phyloP scores from a whole-genome alignment of 2,329 filamentous ascomycete species.

The Beauveria varroae region DNA sequence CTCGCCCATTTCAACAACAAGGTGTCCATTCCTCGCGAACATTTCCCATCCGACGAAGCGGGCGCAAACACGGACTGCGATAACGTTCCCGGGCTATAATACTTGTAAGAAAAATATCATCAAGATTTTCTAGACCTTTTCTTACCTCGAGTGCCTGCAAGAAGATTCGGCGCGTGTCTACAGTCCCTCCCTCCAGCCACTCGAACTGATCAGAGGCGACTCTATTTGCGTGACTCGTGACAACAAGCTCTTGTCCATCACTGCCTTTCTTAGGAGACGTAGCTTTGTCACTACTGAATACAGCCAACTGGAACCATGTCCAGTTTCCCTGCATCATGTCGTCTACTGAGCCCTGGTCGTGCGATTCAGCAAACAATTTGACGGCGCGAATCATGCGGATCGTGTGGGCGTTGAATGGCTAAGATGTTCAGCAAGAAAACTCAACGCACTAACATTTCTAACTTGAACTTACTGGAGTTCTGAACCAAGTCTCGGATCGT shows the following conservation, averaged over 20 bases:
- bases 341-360: conserved; percentile 9
- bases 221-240: conserved; percentile 8
- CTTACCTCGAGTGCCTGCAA: conserved; percentile 8
- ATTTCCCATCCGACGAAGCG: conserved; percentile 9
- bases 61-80: conserved; percentile 13
- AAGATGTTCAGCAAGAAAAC: not conserved
- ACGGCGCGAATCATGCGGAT: not conserved
- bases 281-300: not conserved
- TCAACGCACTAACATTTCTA: not conserved
- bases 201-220: not conserved
- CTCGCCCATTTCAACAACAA: conserved; percentile 10
- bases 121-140: not conserved
- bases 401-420: not conserved
- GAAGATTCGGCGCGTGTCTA: conserved; percentile 6
- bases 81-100: conserved; percentile 10
- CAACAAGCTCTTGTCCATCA: conserved; percentile 4
- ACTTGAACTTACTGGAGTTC: not conserved
- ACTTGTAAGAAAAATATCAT: not conserved
- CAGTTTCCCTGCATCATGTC: conserved; percentile 8
- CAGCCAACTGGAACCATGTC: conserved; percentile 14
- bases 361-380: conserved; percentile 12
- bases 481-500: not conserved
- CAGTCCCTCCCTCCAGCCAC: conserved; percentile 7
- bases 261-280: not conserved
- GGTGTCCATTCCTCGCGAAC: conserved; percentile 1